Evolutionary conservation across 371 early-diverging fungal species (phyloP).

Genomic region (Parasitella parasitica): DNA sequence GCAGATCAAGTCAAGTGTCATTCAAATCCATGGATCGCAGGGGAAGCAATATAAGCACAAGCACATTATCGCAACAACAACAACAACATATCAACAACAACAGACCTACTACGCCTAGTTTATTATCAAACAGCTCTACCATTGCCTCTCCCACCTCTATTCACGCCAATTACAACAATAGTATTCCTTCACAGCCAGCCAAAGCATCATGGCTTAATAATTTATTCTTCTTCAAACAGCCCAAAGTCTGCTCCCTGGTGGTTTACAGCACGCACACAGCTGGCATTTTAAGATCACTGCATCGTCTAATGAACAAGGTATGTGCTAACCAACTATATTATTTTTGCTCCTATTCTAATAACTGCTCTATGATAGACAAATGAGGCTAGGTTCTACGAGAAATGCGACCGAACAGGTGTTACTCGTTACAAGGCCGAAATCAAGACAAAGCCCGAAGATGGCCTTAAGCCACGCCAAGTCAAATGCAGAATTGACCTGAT

Average conservation of each 20-base stretch:
- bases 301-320: conserved; percentile 35
- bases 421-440: conserved; percentile 46
- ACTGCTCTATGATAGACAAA: conserved; percentile 7
- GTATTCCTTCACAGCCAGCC: conserved; percentile 11
- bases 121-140: conserved; percentile 41
- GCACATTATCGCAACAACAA: conserved; percentile 7
- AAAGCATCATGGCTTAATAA: conserved; percentile 41
- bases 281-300: conserved; percentile 28
- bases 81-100: background rate
- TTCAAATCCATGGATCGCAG: conserved; percentile 35
- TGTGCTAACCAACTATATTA: no score
- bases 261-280: conserved; percentile 32
- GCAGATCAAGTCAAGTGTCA: conserved; percentile 37
- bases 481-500: conserved; percentile 47
- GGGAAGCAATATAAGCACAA: conserved; percentile 25
- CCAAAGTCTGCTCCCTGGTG: conserved; percentile 41
- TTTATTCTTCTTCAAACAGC: conserved; percentile 51
- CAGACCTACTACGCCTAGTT: conserved; percentile 35
- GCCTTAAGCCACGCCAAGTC: conserved; percentile 34
- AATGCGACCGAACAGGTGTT: conserved; percentile 32
- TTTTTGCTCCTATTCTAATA: background rate
- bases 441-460: conserved; percentile 23
- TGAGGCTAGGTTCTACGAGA: conserved; percentile 44
- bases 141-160: conserved; percentile 19
- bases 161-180: background rate